These are phyloP conservation scores for Paramecium primaurelia DNA, from an alignment of 73 alveolate genomes.

Conservation along the genomic window DNA sequence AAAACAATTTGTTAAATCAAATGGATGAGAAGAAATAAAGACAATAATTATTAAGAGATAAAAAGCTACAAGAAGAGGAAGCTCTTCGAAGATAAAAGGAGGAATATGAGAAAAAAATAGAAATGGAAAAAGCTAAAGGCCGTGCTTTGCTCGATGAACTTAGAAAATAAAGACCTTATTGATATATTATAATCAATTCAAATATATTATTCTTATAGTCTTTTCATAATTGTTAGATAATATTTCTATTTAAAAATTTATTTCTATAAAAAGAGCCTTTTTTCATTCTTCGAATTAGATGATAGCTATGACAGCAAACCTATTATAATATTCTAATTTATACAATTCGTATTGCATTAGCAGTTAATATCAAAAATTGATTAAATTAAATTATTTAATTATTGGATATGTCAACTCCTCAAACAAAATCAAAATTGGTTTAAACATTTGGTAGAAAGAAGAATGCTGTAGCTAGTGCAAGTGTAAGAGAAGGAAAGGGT, in stretches of 20 bases:
- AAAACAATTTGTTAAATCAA: background rate
- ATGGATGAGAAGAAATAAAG: slow-evolving; percentile 29
- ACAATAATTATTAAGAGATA: slow-evolving; percentile 6
- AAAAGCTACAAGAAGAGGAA: background rate
- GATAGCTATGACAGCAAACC: background rate
- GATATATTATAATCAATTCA: background rate
- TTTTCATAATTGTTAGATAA: background rate
- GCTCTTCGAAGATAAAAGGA: background rate
- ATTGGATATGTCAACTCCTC: slow-evolving; percentile 34
- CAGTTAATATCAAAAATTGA: background rate
- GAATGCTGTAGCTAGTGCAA: slow-evolving; percentile 95
- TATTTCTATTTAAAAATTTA: background rate
- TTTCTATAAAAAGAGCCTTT: background rate
- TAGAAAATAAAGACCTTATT: slow-evolving; percentile 44
- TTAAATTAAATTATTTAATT: background rate
- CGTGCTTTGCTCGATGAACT: slow-evolving; percentile 4
- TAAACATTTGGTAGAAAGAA: slow-evolving; percentile 95
- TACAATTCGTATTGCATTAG: background rate
- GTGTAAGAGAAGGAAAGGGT: slow-evolving; percentile 83
- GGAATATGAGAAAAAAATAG: slow-evolving; percentile 28
- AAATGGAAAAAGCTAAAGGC: slow-evolving; percentile 22
- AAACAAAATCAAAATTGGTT: slow-evolving; percentile 65
- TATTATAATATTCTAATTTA: background rate
- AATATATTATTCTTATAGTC: background rate
- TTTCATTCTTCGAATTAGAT: background rate